phyloP scores from a whole-genome alignment of 179 eudicot genomes.

The Amaranthus tricolor region DNA sequence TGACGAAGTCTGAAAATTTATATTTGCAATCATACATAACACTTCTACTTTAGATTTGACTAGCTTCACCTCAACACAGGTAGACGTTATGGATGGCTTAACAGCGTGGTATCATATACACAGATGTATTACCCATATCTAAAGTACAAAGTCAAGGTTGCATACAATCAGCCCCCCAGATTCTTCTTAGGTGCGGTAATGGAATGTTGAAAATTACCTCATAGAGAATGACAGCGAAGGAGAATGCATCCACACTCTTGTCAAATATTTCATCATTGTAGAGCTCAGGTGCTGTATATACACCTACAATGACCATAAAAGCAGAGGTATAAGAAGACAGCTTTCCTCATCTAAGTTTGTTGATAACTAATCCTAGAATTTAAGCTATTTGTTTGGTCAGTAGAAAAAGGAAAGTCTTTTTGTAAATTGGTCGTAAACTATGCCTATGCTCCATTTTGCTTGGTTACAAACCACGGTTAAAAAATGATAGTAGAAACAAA shows the following conservation, averaged over 20 bases:
- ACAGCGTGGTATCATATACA: not conserved
- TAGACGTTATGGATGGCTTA: not conserved
- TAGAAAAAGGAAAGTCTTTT: not conserved
- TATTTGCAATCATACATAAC: not conserved
- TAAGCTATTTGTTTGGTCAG: not conserved
- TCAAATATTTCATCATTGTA: conserved; percentile 78
- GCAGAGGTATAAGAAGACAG: conserved; percentile 4
- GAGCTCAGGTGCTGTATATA: conserved; percentile 86
- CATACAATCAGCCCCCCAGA: too few relatives aligned
- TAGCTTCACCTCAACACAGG: not conserved
- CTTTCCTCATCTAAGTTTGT: not conserved
- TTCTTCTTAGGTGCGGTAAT: too few relatives aligned
- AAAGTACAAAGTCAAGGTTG: conserved; percentile 1
- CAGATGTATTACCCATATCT: conserved; percentile 1
- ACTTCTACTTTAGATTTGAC: not conserved
- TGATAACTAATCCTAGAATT: not conserved
- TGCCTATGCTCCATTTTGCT: not conserved
- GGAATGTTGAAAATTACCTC: conserved; percentile 46
- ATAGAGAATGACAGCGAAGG: conserved; percentile 79
- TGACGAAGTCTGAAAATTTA: not conserved
- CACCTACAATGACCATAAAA: conserved; percentile 38
- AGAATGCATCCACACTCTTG: conserved; percentile 83
- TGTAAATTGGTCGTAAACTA: not conserved
- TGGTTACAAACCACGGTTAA: not conserved
- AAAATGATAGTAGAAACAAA: not conserved